A percentile compares a stretch with the other conserved stretches of the same genome.
These are phyloP conservation scores for Echium plantagineum DNA, from an alignment of 257 asterid species.

Conservation along the genomic window DNA sequence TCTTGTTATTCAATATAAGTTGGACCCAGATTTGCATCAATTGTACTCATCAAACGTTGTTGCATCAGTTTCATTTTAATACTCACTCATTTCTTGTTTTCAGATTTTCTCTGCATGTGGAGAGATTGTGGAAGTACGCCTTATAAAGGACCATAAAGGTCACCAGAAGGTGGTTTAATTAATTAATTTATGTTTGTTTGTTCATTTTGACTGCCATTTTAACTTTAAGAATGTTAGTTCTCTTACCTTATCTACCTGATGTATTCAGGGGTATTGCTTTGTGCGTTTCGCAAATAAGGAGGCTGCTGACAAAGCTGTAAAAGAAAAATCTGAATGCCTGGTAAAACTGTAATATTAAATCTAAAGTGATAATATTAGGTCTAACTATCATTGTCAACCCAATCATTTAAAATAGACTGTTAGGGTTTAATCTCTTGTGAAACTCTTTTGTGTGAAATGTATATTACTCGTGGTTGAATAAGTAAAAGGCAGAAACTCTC, in stretches of 20 bases:
- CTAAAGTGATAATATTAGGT: too few relatives aligned
- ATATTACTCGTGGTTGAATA: neutral
- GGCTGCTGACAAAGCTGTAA: slow-evolving; percentile 78
- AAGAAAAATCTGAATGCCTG: slow-evolving; percentile 56
- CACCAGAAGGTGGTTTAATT: slow-evolving; percentile 41
- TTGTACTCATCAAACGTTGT: neutral
- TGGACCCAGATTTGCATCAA: too few relatives aligned
- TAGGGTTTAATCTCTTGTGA: neutral
- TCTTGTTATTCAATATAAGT: too few relatives aligned
- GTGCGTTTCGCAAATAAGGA: slow-evolving; percentile 68
- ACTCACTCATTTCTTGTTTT: slow-evolving; percentile 13
- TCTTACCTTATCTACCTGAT: slow-evolving; percentile 6
- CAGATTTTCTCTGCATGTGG: slow-evolving; percentile 78
- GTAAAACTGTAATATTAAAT: slow-evolving; percentile 41
- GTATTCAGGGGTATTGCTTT: slow-evolving; percentile 76
- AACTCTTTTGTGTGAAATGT: neutral
- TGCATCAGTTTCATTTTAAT: neutral
- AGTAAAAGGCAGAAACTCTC: neutral
- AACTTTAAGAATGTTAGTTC: neutral
- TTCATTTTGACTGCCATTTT: neutral
- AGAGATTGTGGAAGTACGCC: slow-evolving; percentile 57
- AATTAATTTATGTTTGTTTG: slow-evolving; percentile 5
- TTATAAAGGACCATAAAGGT: slow-evolving; percentile 59
- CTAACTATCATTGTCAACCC: neutral
- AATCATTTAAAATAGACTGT: neutral